Evolutionary conservation across 495 filamentous ascomycete genomes (phyloP), one percentile per base, ranked within the genome.

Genomic region (Tuber aestivum): DNA sequence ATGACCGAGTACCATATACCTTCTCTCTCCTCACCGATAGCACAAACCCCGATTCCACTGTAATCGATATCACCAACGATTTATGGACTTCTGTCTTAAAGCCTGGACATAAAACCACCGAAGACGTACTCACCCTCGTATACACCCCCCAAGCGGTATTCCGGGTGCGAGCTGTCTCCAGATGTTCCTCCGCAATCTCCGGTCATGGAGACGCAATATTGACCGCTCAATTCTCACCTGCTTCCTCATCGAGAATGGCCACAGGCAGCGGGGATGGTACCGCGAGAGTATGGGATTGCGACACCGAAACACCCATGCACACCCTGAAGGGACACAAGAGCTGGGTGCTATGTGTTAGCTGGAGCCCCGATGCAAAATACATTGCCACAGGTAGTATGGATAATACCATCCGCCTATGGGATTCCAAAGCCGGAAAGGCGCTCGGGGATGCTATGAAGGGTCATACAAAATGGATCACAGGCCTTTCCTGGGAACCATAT

Each of bases 321-420:
- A 97, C 94, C 3, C 84, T 99, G 37, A 97, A 96, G 83, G 95
- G 95, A 20, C 96, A 98, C 83, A 93, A 92, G 21, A 91, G 91
- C 76, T 98, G 94, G 95, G 94, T 99, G 12, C 85, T 99, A 78
- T 92, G 90, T 2, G 92, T 97, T 21, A 89, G 87, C 75, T 99
- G 92, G 89, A 94, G 91, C 42, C 95, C 93, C 12, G 93, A 97
- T 81, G 92, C 91, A 23, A 87, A 87, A 20, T 88, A 90, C 72
- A 88, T 99, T 71, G 96, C 94, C 16, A 98, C 95, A 5, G 96
- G 95, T 21, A 92, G 92, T 80, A 97, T 95, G 91, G 96, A 98
- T 80, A 97, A 94, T 79, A 92, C 91, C 0, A 91, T 98, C 21
- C 88, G 95, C 70, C 85, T 98, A 56, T 99, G 95, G 94, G 92